Evolutionary conservation across 2,329 filamentous ascomycete species (phyloP).

Genomic region (Cladosporium sp.): DNA sequence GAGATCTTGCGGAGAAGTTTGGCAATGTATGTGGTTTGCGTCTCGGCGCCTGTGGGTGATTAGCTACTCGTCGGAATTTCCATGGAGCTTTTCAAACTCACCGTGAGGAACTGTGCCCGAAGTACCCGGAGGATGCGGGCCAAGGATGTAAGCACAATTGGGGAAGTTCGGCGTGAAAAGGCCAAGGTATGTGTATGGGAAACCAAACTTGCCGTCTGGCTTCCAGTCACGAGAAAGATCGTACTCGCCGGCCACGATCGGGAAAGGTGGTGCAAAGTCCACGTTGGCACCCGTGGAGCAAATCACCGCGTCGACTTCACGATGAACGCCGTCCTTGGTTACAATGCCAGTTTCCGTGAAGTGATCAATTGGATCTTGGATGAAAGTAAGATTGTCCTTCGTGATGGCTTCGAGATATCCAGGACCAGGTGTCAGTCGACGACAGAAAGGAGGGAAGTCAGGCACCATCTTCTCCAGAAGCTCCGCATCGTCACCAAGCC

Average conservation of each 20-base stretch:
- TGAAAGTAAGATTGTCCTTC: constrained; percentile 40
- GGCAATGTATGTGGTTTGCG: constrained; percentile 58
- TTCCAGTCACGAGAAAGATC: constrained; percentile 25
- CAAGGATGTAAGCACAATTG: constrained; percentile 22
- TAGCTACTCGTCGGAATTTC: constrained; percentile 30
- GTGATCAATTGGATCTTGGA: constrained; percentile 36
- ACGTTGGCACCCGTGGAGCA: constrained; percentile 39
- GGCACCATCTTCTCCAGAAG: constrained; percentile 37
- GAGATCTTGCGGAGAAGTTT: constrained; percentile 62
- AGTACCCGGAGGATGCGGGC: constrained; percentile 51
- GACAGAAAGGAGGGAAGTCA: constrained; percentile 36
- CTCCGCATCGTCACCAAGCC: constrained; percentile 31
- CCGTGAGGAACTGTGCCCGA: constrained; percentile 56
- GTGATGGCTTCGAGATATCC: constrained; percentile 48
- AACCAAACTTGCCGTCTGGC: constrained; percentile 32
- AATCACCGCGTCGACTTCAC: constrained; percentile 38
- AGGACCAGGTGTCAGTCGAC: constrained; percentile 42
- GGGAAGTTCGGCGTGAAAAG: constrained; percentile 20
- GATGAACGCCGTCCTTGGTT: constrained; percentile 33
- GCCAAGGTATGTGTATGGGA: constrained; percentile 26
- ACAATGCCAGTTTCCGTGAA: constrained; percentile 36
- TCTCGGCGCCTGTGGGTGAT: constrained; percentile 47
- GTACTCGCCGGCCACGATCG: constrained; percentile 21
- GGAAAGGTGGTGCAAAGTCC: constrained; percentile 29
- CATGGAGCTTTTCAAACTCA: neutral